Evolutionary conservation across 108 stramenopile genomes (phyloP).

Genomic region (Nannochloropsis salina): DNA sequence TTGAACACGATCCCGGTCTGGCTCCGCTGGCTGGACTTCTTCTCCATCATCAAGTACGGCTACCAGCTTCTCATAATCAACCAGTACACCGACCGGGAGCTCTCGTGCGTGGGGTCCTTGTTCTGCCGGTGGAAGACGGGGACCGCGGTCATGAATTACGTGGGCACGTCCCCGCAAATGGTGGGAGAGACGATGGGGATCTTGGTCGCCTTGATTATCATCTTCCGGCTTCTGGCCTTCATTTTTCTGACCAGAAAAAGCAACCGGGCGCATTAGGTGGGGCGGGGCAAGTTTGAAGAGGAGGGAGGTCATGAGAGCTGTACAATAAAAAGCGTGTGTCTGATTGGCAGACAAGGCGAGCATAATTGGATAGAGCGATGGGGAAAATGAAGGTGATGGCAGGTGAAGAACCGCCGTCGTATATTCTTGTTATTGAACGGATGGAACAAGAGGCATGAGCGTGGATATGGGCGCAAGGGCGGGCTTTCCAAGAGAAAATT

Average conservation of each 20-base stretch:
- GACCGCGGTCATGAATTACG: not conserved
- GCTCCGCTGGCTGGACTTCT: slow-evolving; percentile 3
- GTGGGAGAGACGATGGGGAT: not conserved
- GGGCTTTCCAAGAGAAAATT: too few relatives aligned
- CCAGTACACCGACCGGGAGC: not conserved
- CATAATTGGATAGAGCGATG: too few relatives aligned
- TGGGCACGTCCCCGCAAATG: not conserved
- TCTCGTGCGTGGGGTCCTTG: not conserved
- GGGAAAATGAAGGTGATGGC: too few relatives aligned
- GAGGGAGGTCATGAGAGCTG: not conserved
- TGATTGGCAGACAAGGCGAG: too few relatives aligned
- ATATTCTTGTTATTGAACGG: too few relatives aligned
- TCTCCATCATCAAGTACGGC: slow-evolving; percentile 18
- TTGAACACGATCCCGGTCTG: not conserved
- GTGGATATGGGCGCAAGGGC: too few relatives aligned
- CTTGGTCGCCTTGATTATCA: not conserved
- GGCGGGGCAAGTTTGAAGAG: not conserved
- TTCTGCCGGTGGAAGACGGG: not conserved
- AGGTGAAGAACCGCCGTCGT: too few relatives aligned
- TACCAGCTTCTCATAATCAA: not conserved
- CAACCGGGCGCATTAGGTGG: not conserved
- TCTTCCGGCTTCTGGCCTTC: not conserved
- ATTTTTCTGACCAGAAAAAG: not conserved
- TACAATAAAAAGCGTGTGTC: too few relatives aligned
- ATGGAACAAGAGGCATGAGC: too few relatives aligned